Base-by-base conservation (phyloP, 129 eudicot species). In the Centella asiatica region DNA sequence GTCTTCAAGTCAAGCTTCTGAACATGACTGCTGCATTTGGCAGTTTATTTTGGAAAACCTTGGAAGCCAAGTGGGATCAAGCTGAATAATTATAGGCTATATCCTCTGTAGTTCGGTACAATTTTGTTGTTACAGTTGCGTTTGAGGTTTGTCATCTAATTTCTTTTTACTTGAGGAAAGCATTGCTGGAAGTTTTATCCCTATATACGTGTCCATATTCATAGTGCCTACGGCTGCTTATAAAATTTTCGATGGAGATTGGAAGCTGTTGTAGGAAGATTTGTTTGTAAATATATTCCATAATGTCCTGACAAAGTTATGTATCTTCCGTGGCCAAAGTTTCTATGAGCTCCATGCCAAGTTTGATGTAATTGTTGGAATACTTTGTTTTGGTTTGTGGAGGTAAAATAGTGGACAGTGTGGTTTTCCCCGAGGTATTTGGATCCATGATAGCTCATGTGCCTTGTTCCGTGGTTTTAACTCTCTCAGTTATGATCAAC, bases 301-400 rank as follows among this genome's bases (percentile, higher is more conserved):
- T 37, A 6, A 1, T 11, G 8, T 11, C 42, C 15, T 9, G 14
- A 13, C 14, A 42, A 42, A 42, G 15, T 42, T 42, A 17, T 42
- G 19, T 42, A n/a, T n/a, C 17, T 42, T 42, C 17, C 15, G 47
- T 2, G 19, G 47, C 4, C 4, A 42, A 42, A 13, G 13, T 42
- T 42, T 42, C 19, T 15, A 42, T 42, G 47, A 42, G 18, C 12
- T 36, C 19, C 61, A 4, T 46, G 13, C 18, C 23, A 58, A 60
- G 60, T 44, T 36, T 57, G 49, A 39, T 61, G 58, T 64, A 54
- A 56, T 47, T 53, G 20, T 57, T 49, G 45, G 53, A 36, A 47
- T 50, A 57, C 19, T 64, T 53, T 22, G 27, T n/a, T 46, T 1
- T 64, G 20, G 4, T 32, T 37, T 46, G 52, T 40, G 20, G 37